Evolutionary conservation across 176 grass and related monocot genomes (phyloP).

Genomic region (Oryza punctata): DNA sequence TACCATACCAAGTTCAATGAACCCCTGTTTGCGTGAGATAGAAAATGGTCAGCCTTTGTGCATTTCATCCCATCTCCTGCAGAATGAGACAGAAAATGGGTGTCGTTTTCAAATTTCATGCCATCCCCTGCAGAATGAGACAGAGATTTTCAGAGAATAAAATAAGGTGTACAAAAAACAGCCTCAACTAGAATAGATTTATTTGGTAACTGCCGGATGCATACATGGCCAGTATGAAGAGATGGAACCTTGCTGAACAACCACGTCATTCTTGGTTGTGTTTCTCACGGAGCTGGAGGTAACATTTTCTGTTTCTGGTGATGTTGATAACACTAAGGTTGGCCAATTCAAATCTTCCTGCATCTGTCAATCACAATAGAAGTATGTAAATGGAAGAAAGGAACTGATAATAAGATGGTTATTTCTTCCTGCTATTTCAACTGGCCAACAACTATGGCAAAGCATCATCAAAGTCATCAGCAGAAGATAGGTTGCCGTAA

Average conservation of each 20-base stretch:
- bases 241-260: not conserved
- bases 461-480: not conserved
- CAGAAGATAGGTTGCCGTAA: not conserved
- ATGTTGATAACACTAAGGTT: not conserved
- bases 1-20: conserved; percentile 27
- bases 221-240: conserved; percentile 23
- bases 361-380: conserved; percentile 35
- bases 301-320: conserved; percentile 1
- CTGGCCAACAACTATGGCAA: not conserved
- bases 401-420: not conserved
- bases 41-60: not conserved
- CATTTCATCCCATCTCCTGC: not conserved
- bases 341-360: conserved; percentile 42
- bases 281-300: not conserved
- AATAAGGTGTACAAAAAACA: not conserved
- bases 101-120: conserved; percentile 24
- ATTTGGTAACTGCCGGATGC: not conserved
- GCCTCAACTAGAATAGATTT: not conserved
- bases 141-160: not conserved
- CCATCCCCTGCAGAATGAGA: conserved; percentile 35
- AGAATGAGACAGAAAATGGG: conserved; percentile 12
- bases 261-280: not conserved
- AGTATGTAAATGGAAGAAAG: not conserved
- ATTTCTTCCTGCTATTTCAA: not conserved
- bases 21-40: conserved; percentile 11